Base-by-base conservation (phyloP, 2,329 filamentous ascomycete genomes). In the Helminthosporium solani region DNA sequence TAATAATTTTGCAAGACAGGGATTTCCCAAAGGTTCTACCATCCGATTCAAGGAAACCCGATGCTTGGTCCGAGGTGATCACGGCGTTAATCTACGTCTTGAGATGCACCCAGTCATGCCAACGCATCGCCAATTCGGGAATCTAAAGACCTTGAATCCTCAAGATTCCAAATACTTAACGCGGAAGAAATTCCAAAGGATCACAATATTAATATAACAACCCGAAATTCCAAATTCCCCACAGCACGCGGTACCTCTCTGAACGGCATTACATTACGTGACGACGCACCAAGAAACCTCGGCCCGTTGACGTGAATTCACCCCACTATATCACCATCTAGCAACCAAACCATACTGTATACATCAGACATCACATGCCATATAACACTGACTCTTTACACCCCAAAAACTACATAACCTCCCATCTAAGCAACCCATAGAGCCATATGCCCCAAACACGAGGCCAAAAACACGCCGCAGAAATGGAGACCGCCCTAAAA, bases 401-500 rank as follows among this genome's bases (percentile, higher is more conserved):
- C 9, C 15, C n/a, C 19, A 28, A 7, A 46, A 20, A 40, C 28
- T 15, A 21, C 16, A 46, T 25, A 15, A 5, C 11, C 23, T 16
- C 37, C 14, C 37, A 20, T 40, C 45, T 34, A 40, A 36, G 15
- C 7, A 33, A 6, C 12, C 28, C 21, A 25, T n/a, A n/a, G n/a
- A n/a, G n/a, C n/a, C n/a, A n/a, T n/a, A 44, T 64, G 56, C 63
- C 63, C 31, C 56, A 46, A 27, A 67, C 62, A 44, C 47, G 63
- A 46, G 49, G 49, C 3, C 61, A 53, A 23, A 57, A 50, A 20
- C 46, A 18, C 39, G 6, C 51, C 44, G 42, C 43, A 49, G 57
- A 62, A 7, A 88, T 87, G 75, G 85, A 90, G 66, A 78, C 83
- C 37, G 81, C 86, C 36, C 84, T 90, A 36, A 84, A 83, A 53